A percentile compares a stretch with the other conserved stretches of the same genome.
Evolutionary conservation across 768 basidiomycete species (phyloP).

Genomic region (Boletus subparvulus): DNA sequence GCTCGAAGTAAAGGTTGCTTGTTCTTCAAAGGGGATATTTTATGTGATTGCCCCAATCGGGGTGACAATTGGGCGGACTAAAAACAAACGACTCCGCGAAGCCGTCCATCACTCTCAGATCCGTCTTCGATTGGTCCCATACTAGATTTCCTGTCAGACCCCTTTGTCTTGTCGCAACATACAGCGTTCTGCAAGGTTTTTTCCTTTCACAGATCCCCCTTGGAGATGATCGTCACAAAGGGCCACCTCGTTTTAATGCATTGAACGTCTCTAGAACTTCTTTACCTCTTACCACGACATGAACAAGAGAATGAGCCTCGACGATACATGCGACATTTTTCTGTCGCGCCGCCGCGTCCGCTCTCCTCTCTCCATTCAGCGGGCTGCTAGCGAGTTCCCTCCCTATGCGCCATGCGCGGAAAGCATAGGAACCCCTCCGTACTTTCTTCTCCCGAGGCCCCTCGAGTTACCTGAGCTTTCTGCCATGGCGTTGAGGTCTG

Average conservation of each 20-base stretch:
- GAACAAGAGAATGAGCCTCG: conserved; percentile 29
- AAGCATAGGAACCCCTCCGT: conserved; percentile 6
- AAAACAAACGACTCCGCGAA: conserved; percentile 22
- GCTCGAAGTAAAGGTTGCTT: background rate
- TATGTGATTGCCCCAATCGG: conserved; percentile 12
- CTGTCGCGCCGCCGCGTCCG: conserved; percentile 21
- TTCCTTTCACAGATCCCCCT: conserved; percentile 19
- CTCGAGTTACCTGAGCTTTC: conserved; percentile 5
- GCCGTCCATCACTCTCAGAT: conserved; percentile 1
- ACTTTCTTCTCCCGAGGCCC: conserved; percentile 5
- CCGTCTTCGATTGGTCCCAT: conserved; percentile 4
- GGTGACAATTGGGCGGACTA: conserved; percentile 30
- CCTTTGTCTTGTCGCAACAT: conserved; percentile 25
- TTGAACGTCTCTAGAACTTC: background rate
- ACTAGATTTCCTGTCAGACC: conserved; percentile 3
- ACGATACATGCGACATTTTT: conserved; percentile 31
- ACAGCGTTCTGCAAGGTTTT: conserved; percentile 8
- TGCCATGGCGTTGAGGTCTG: background rate
- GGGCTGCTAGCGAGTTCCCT: conserved; percentile 10
- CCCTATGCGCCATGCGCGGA: conserved; percentile 8
- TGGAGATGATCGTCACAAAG: conserved; percentile 21
- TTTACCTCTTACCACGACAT: conserved; percentile 25
- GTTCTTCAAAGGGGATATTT: conserved; percentile 6
- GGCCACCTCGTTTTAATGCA: conserved; percentile 11
- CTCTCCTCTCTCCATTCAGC: conserved; percentile 7